Base-by-base conservation (phyloP, 257 asterid genomes). In the Solanum peruvianum region DNA sequence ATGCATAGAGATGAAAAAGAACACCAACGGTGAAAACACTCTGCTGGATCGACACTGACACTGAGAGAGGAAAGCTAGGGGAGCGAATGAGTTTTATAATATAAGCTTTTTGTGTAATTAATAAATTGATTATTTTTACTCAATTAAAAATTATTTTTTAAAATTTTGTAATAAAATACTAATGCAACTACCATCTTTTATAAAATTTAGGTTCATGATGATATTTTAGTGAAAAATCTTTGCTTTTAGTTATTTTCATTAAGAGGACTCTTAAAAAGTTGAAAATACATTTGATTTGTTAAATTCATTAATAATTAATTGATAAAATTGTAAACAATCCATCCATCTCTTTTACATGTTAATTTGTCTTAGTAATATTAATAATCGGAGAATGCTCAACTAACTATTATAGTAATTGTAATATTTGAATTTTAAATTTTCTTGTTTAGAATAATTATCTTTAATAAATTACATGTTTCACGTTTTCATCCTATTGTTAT, bases 371-470 rank as follows among this genome's bases (percentile, higher is more conserved):
- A 18, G 11, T 23, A 60, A 45, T 23, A 23, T 23, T 21, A 60
- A 1, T 23, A 60, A 60, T 10, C 2, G 12, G 6, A 60, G 0
- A 60, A 60, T 58, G 66, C 12, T 58, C 12, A 20, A 60, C 7
- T 60, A 60, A 9, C 0, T 60, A 60, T 0, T 60, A 60, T 9
- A 33, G 35, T 33, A 33, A 33, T 33, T 0, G 6, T 0, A 9
- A 23, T 60, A 10, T 4, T 0, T 1, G 6, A 60, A 0, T 0
- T 0, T 23, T 6, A 60, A 0, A 21, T 60, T 23, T 0, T 23
- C 0, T 60, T 9, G 0, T 21, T 60, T 60, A 13, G 0, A 0
- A 64, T 64, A 2, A n/a, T 64, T 64, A 10, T n/a, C 4, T 0
- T 64, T 13, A 3, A n/a, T 64, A 64, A 64, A 3, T 0, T n/a